phyloP scores from a whole-genome alignment of 1,284 basidiomycete genomes.

The Laetiporus sulphureus region DNA sequence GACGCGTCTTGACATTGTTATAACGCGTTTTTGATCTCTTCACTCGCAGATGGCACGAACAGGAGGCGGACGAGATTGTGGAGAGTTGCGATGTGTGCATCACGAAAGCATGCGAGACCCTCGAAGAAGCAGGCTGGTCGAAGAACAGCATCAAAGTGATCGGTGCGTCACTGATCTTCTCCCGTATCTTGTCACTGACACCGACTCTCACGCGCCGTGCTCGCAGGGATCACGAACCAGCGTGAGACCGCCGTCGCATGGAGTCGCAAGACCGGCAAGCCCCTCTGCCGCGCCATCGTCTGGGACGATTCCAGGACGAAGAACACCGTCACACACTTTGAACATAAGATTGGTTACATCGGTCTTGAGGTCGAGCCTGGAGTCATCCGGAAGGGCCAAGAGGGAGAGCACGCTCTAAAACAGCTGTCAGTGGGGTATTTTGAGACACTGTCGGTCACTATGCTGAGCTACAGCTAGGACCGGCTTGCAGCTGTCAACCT shows the following conservation, averaged over 20 bases:
- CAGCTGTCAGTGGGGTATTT: slow-evolving; percentile 52
- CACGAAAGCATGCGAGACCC: slow-evolving; percentile 59
- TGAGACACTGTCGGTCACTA: neutral
- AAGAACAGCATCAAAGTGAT: slow-evolving; percentile 86
- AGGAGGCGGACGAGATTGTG: slow-evolving; percentile 84
- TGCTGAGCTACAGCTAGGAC: slow-evolving; percentile 45
- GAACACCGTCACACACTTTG: slow-evolving; percentile 72
- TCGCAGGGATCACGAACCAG: slow-evolving; percentile 93
- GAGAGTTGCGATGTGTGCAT: slow-evolving; percentile 77
- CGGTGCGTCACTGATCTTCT: slow-evolving; percentile 44
- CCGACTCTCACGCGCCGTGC: neutral
- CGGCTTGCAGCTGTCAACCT: slow-evolving; percentile 90
- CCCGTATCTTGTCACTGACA: slow-evolving; percentile 6
- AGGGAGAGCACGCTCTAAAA: slow-evolving; percentile 60
- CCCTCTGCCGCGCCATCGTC: slow-evolving; percentile 86
- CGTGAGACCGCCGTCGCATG: slow-evolving; percentile 95
- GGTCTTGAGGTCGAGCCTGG: slow-evolving; percentile 76
- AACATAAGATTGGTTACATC: slow-evolving; percentile 63
- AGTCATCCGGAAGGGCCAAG: slow-evolving; percentile 61
- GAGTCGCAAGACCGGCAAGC: slow-evolving; percentile 86
- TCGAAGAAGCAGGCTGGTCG: slow-evolving; percentile 73
- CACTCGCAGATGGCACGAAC: slow-evolving; percentile 83
- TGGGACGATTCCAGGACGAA: slow-evolving; percentile 96
- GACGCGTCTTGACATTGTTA: slow-evolving; percentile 1
- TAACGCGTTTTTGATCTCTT: slow-evolving; percentile 1